These are phyloP conservation scores for Fusarium albidum DNA, from an alignment of 2,329 filamentous ascomycete species.

Conservation along the genomic window DNA sequence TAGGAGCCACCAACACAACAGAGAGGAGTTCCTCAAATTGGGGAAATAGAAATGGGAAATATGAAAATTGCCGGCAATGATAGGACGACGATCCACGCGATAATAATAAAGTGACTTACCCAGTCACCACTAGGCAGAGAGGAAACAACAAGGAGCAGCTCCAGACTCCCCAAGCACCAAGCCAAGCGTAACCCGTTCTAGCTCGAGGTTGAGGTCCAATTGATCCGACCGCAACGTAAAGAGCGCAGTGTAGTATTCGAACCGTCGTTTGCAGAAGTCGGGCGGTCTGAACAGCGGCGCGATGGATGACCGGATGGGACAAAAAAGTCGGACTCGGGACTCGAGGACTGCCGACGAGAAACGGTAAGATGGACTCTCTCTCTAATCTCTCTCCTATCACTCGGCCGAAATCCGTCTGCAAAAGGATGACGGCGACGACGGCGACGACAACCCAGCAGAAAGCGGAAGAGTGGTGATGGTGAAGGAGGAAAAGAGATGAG, in stretches of 20 bases:
- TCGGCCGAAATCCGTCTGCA: conserved; percentile 26
- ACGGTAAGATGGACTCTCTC: conserved; percentile 9
- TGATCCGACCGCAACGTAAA: conserved; percentile 34
- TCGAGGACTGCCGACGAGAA: conserved; percentile 1
- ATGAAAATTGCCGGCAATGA: conserved; percentile 1
- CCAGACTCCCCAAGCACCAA: conserved; percentile 20
- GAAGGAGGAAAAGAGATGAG: conserved; percentile 5
- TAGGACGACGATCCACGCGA: background rate
- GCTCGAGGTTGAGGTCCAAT: conserved; percentile 24
- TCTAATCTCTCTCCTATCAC: conserved; percentile 22
- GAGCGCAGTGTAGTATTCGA: conserved; percentile 14
- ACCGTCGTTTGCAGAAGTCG: conserved; percentile 6
- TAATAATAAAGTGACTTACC: conserved; percentile 11
- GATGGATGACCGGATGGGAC: conserved; percentile 5
- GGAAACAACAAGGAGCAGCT: conserved; percentile 1
- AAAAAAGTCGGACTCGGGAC: conserved; percentile 1
- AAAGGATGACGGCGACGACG: conserved; percentile 10
- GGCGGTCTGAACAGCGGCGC: conserved; percentile 9
- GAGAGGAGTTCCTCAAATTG: background rate
- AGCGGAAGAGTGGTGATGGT: conserved; percentile 15
- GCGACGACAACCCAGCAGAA: conserved; percentile 6
- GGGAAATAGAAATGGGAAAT: conserved; percentile 4
- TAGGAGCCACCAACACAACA: conserved; percentile 9
- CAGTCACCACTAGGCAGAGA: conserved; percentile 9
- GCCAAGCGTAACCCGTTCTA: conserved; percentile 20